Base-by-base conservation (phyloP, 495 filamentous ascomycete genomes). In the Neurospora sp. region DNA sequence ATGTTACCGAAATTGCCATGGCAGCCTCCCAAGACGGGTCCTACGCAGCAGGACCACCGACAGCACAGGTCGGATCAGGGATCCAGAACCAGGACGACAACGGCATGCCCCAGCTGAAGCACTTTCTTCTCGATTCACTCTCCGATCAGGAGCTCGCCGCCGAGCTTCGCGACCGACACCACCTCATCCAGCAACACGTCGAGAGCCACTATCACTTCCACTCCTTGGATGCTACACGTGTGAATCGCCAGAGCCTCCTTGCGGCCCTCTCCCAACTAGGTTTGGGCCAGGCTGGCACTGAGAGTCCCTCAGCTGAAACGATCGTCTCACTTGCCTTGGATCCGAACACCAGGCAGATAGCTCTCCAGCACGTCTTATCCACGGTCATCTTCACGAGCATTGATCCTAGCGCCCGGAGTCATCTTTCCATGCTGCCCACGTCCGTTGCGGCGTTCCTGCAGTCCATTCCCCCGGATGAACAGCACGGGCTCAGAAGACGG, bases 311-410 rank as follows among this genome's bases (percentile, higher is more conserved):
- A 62, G 54, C 54, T 27, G 70, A 70, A 12, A 46, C 60, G 38
- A 69, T 82, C 11, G 76, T 73, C 1, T 70, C 76, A 41, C 72
- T 83, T 27, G 76, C 78, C 2, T 46, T 80, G n/a, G 78, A 79
- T 12, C 78, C 78, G 27, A 72, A 70, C 20, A 80, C 73, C 18
- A 79, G 82, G 20, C 69, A 76, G 14, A 73, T 62, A 35, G 80
- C 79, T 20, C 79, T 83, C 11, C 78, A 76, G 44, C 79, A 83
- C 69, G 76, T 84, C 41, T 77, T 84, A 70, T 75, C 78, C 5
- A 74, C 73, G 39, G 76, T 82, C 38, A 31, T 77, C 18, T 80
- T 84, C 71, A 71, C 75, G 39, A 83, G 82, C 66, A 76, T 80
- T 71, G 74, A 79, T 23, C 72, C 78, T n/a, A 49, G 74, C 49